These are phyloP conservation scores for Ganoderma resinaceum DNA, from an alignment of 1,284 basidiomycete species.

Conservation along the genomic window DNA sequence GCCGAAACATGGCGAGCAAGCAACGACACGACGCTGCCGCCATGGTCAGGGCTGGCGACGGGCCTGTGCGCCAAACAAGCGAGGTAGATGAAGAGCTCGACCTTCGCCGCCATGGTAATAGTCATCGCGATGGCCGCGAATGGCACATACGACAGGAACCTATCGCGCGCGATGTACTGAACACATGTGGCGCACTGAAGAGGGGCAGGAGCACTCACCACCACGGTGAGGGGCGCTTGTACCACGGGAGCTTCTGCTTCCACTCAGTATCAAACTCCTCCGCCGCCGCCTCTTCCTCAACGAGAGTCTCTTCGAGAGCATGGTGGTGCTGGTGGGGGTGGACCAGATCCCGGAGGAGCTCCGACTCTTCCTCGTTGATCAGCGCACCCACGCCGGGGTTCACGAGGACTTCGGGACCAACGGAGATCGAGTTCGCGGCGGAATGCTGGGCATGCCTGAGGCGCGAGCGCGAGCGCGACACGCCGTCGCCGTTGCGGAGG, in stretches of 20 bases:
- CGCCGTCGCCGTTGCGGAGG: constrained; percentile 15
- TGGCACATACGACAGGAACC: constrained; percentile 64
- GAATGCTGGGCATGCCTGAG: constrained; percentile 29
- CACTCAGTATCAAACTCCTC: constrained; percentile 36
- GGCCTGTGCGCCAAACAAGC: constrained; percentile 39
- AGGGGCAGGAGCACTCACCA: constrained; percentile 55
- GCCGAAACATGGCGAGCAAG: background rate
- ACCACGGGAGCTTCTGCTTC: constrained; percentile 61
- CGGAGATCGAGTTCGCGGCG: constrained; percentile 31
- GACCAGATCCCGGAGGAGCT: constrained; percentile 55
- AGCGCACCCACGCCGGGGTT: constrained; percentile 48
- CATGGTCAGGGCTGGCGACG: constrained; percentile 30
- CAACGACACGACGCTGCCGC: constrained; percentile 9
- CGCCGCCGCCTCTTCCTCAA: constrained; percentile 38
- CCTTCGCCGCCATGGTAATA: constrained; percentile 66
- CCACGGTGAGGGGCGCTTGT: constrained; percentile 69
- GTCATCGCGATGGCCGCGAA: constrained; percentile 59
- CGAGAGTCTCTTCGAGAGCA: constrained; percentile 46
- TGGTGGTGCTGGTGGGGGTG: constrained; percentile 48
- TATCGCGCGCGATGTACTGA: constrained; percentile 35
- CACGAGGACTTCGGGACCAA: constrained; percentile 47
- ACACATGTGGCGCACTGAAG: background rate
- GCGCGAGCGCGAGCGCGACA: constrained; percentile 36
- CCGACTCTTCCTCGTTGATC: constrained; percentile 53
- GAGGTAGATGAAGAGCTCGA: constrained; percentile 53